Conservation (phyloP, 257 asterid species). For the Nicotiana obtusifolia region DNA sequence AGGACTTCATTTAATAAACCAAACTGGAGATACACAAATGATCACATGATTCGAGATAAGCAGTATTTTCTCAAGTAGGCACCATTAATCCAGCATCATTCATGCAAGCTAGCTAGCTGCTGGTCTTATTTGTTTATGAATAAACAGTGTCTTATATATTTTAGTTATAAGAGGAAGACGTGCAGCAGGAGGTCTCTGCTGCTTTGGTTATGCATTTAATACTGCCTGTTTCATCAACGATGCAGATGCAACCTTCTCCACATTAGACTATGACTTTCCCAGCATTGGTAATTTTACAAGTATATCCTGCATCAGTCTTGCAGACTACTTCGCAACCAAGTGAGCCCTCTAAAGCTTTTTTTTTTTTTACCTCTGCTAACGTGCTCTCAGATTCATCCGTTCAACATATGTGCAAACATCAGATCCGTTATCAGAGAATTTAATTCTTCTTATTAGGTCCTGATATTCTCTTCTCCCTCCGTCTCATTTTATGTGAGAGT, state of each 20-base stretch:
- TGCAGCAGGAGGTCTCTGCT: neutral
- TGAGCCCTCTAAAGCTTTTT: neutral
- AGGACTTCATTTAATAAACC: too few species aligned
- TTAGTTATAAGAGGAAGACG: neutral
- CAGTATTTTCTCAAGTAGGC: neutral
- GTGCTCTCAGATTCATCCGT: conserved; percentile 1
- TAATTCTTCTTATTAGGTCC: too few species aligned
- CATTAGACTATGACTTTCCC: conserved; percentile 6
- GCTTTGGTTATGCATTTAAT: neutral
- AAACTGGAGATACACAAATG: too few species aligned
- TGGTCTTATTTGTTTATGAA: neutral
- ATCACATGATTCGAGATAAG: neutral
- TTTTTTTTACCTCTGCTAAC: neutral
- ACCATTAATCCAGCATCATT: neutral
- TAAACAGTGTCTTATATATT: neutral
- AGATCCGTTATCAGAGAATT: neutral
- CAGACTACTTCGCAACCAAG: conserved; percentile 1
- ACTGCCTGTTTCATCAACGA: conserved; percentile 5
- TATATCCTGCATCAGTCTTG: conserved; percentile 9
- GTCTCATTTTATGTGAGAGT: neutral
- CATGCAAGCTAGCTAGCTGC: neutral
- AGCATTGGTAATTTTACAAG: neutral
- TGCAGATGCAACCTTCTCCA: conserved; percentile 19
- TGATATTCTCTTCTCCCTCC: too few species aligned
- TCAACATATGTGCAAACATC: neutral